Base-by-base conservation (phyloP, 1,139 yeast species). In the Kurtzmaniella quercitrusa region DNA sequence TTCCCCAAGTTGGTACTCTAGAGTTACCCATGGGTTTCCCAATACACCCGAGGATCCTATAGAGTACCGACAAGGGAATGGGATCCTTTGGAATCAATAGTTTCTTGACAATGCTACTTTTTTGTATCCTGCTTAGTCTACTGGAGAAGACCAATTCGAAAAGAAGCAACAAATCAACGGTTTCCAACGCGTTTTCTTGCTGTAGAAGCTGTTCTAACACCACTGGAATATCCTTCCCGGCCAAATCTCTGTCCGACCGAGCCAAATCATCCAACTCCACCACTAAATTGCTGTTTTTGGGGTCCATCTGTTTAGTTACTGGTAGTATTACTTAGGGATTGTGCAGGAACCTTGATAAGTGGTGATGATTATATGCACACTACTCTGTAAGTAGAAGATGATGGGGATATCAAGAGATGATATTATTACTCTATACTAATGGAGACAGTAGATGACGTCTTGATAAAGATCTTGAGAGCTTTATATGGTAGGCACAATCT, bases 11-110 rank as follows among this genome's bases (percentile, higher is more conserved):
- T 11, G 17, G 10, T 2, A 7, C 25, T 10, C 12, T 14, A 12
- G 38, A 36, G 19, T n/a, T 12, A 10, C n/a, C 34, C 46, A 41
- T 43, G 3, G 46, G 46, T 17, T 43, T 43, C 3, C 46, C 46
- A 10, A 43, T 19, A 21, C 23, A 23, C 4, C 43, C 46, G 5
- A 43, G 11, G 10, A 43, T 34, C 21, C 25, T 18, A 11, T 38
- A 31, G 11, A 27, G 25, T 2, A 23, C 23, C 5, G 33, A 18
- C 34, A 41, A 27, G 14, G 43, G 38, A 12, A 27, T 17, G 12
- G 11, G 6, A 2, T 17, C 36, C 7, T 15, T 21, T 19, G 40
- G 39, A 12, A 39, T 21, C 3, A 41, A 36, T 11, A 41, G 29
- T 7, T 38, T n/a, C n/a, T 14, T 15, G 14, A 36, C 38, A 2